Evolutionary conservation across 495 filamentous ascomycete genomes (phyloP), one percentile per base, ranked within the genome.

Genomic region (Entonaema liquescens): DNA sequence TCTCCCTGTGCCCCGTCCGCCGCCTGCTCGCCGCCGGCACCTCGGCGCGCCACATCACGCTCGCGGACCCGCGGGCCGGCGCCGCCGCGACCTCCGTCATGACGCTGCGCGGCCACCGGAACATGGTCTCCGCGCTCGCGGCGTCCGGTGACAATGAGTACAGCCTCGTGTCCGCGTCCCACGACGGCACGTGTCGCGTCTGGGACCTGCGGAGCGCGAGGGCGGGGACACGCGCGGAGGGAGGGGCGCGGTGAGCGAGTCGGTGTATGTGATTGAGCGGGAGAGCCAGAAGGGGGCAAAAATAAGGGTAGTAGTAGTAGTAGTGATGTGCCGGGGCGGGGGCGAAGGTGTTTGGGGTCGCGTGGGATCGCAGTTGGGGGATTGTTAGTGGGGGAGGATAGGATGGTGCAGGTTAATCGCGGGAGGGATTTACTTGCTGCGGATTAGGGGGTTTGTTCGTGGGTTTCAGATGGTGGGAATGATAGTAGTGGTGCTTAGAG

Each of bases 301-400:
- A 31, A 31, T 31, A 31, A 6, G 11, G 5, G 31, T 33, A 6
- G 75, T 19, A 83, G 82, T 85, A 13, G 87, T 85, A 25, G 25
- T 11, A 92, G 92, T 23, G 92, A 96, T 44, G 75, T 77, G 1
- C 70, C 75, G 0, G 79, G 75, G 0, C 70, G 73, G 6, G 93
- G 38, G 87, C 89, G 53, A 97, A 96, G 86, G 93, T 99, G 49
- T 96, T 98, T 82, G 87, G 89, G 17, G 93, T 98, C 5, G 88
- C 83, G 72, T 99, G 95, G 95, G 92, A 97, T 81, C 80, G 81
- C 70, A 83, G 84, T 19, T 84, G 96, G 44, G 95, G 95, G 7
- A 97, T 99, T 78, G 90, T 98, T 23, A 96, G 92, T 78, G 94
- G 83, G 5, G 12, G 94, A 97, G 86, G 95, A 99, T 78, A 94